These are phyloP conservation scores for Lycium ferocissimum DNA, from an alignment of 257 asterid genomes.

Conservation along the genomic window DNA sequence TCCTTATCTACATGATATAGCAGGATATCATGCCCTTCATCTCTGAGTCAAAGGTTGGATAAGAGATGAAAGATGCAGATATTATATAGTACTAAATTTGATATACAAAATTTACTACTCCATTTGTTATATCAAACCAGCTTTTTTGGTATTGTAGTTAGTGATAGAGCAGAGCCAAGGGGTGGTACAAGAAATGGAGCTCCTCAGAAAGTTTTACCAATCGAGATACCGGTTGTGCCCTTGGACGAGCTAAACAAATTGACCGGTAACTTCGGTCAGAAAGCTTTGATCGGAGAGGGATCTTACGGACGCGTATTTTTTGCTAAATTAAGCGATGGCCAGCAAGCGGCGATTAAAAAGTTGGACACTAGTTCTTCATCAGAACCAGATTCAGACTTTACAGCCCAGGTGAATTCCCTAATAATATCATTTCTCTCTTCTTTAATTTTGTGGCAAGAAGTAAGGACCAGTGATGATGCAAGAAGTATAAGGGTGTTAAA, in stretches of 20 bases:
- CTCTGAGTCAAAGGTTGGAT: not conserved
- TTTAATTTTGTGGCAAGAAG: not conserved
- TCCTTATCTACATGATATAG: conserved; percentile 8
- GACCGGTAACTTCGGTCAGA: conserved; percentile 39
- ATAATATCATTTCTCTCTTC: not conserved
- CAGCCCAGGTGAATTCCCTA: conserved; percentile 58
- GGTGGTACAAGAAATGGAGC: conserved; percentile 64
- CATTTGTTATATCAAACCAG: not conserved
- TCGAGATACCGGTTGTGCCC: conserved; percentile 72
- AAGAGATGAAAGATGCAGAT: not conserved
- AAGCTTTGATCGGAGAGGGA: conserved; percentile 41
- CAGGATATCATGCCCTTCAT: not conserved
- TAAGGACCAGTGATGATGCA: not conserved
- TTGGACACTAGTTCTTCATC: conserved; percentile 66
- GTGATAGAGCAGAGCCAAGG: conserved; percentile 73
- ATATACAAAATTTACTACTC: too few species aligned
- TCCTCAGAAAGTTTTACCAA: conserved; percentile 68
- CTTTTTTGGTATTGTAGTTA: conserved; percentile 40
- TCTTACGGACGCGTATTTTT: conserved; percentile 41
- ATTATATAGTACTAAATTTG: too few species aligned
- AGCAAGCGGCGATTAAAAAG: conserved; percentile 71
- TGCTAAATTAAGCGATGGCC: conserved; percentile 63
- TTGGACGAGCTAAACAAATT: conserved; percentile 34
- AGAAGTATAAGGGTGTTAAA: not conserved
- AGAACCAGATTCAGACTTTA: conserved; percentile 71